Percentiles rank a stretch among this genome's conserved stretches.
Conservation (phyloP, 306 rosid species). For the Glycine soja region DNA sequence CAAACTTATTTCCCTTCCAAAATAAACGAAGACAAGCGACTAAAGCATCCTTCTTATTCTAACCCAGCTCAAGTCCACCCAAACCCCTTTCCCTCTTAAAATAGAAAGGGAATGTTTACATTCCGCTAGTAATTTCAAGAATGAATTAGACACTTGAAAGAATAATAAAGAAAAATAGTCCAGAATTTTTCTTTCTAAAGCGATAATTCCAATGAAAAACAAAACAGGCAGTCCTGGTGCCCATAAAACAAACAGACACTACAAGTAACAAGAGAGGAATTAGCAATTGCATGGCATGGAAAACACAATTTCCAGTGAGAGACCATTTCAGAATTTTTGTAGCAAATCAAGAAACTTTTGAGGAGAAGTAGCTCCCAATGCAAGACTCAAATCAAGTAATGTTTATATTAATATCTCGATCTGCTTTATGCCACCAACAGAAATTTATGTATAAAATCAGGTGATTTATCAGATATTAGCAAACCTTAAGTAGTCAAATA, state of each 20-base stretch:
- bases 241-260: neutral
- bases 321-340: neutral
- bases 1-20: constrained; percentile 21
- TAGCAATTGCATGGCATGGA: constrained; percentile 18
- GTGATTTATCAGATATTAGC: constrained; percentile 42
- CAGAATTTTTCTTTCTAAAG: constrained; percentile 9
- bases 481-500: constrained; percentile 96
- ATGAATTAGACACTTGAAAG: constrained; percentile 8
- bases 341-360: constrained; percentile 10
- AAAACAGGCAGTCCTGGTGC: constrained; percentile 17
- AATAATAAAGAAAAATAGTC: constrained; percentile 32
- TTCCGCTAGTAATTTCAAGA: constrained; percentile 3
- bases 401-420: too few species aligned
- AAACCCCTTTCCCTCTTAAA: neutral
- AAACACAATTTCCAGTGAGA: neutral
- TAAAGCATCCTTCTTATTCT: constrained; percentile 30
- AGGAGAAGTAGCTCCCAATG: constrained; percentile 19
- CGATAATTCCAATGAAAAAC: constrained; percentile 27
- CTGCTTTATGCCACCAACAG: too few species aligned
- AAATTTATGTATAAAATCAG: neutral
- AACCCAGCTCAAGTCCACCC: constrained; percentile 8
- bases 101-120: constrained; percentile 6
- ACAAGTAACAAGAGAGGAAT: neutral
- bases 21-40: constrained; percentile 12
- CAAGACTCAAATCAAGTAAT: neutral